These are phyloP conservation scores for Zoysia matrella DNA, from an alignment of 202 grass and related monocot genomes.

Conservation along the genomic window DNA sequence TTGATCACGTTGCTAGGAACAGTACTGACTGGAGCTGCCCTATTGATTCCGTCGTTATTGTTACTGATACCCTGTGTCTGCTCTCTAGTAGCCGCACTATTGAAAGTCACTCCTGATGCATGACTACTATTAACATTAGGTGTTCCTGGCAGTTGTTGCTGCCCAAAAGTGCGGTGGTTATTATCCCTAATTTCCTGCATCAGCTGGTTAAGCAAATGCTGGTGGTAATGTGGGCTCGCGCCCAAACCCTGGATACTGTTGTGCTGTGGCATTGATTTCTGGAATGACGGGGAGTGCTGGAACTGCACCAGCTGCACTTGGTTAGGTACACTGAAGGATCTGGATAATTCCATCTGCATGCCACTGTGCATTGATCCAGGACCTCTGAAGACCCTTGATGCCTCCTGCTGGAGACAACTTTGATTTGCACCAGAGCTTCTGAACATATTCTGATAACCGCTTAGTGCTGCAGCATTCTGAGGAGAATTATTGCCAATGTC, in stretches of 20 bases:
- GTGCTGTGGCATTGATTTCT: conserved; percentile 53
- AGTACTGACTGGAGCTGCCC: conserved; percentile 20
- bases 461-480: conserved; percentile 59
- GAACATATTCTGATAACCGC: conserved; percentile 74
- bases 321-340: conserved; percentile 49
- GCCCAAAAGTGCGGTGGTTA: conserved; percentile 40
- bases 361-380: conserved; percentile 49
- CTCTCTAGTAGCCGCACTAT: conserved; percentile 22
- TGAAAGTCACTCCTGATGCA: conserved; percentile 19
- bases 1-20: conserved; percentile 38
- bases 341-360: conserved; percentile 49
- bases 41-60: neutral
- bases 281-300: conserved; percentile 46
- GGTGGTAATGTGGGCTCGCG: conserved; percentile 60
- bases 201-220: conserved; percentile 81
- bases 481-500: conserved; percentile 31
- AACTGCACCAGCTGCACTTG: conserved; percentile 50
- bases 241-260: conserved; percentile 49
- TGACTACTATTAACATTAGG: conserved; percentile 39
- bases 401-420: conserved; percentile 64
- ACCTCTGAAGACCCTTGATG: conserved; percentile 61
- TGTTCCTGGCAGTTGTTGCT: neutral
- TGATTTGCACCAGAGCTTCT: conserved; percentile 60
- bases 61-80: conserved; percentile 40
- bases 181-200: conserved; percentile 78